Base-by-base conservation (phyloP, 2,329 filamentous ascomycete genomes). In the Chaetomiaceae sp. region DNA sequence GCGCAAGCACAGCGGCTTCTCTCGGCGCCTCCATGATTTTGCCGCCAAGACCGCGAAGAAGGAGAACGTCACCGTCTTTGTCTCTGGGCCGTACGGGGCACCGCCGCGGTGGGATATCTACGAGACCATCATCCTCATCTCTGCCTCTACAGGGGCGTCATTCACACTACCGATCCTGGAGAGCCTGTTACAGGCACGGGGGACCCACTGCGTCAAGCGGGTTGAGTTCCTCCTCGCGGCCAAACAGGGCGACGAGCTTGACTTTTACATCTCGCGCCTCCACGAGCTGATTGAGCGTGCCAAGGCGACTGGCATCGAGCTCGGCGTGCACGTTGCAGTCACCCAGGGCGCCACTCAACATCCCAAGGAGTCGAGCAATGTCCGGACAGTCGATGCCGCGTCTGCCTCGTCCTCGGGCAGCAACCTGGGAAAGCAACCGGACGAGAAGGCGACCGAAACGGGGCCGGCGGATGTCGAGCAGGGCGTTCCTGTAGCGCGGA, bases 71-170 rank as follows among this genome's bases (percentile, higher is more conserved):
- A 77, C 72, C 14, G 72, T 72, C 1, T 79, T 83, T 34, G 70
- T 84, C 2, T 70, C 76, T 1, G 81, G 82, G 0, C 82, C 81
- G 0, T 84, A 78, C 42, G 81, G 81, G 15, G 67, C 67, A 4
- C 79, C 80, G 2, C 79, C 80, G 0, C 70, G 72, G 4, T 83
- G 79, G 78, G 73, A 82, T 44, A 71, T 78, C 0, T 84, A 78
- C 63, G 82, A 84, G 65, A 81, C 80, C 0, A 65, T 84, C 39
- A 69, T 85, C 4, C 70, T 85, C 3, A 78, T 84, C 38, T 81
- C 80, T 0, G 81, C 81, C 0, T 84, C 81, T 0, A 85, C 82
- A 0, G 82, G 82, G n/a, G 78, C 81, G 1, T 84, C 81, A 3
- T 84, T 81, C 51, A 81, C 78, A 1, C 66, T 84, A 6, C 81